Evolutionary conservation across 768 basidiomycete genomes (phyloP).

Genomic region (Cubamyces lactineus): DNA sequence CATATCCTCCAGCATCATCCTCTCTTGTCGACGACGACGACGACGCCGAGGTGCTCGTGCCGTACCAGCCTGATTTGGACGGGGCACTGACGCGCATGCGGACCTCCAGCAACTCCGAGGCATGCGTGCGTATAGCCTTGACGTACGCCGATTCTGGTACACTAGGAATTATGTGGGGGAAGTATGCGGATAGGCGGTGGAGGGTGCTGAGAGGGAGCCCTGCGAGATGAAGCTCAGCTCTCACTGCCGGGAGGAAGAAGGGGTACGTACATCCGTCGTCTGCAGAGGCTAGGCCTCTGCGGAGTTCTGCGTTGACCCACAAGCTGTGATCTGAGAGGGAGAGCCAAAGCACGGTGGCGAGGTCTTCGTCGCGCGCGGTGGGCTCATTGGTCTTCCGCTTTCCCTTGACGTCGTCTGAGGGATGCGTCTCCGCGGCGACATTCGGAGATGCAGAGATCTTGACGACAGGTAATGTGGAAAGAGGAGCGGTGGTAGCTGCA

Average conservation of each 20-base stretch:
- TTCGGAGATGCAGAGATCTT: background rate
- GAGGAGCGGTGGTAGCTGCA: background rate
- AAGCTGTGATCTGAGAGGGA: constrained; percentile 73
- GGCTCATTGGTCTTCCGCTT: constrained; percentile 33
- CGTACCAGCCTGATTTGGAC: constrained; percentile 44
- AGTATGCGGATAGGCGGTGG: constrained; percentile 42
- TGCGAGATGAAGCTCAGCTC: constrained; percentile 33
- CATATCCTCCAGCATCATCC: constrained; percentile 57
- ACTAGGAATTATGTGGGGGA: constrained; percentile 28
- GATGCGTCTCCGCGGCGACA: background rate
- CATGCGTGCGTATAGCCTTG: constrained; percentile 60
- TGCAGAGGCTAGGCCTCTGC: constrained; percentile 47
- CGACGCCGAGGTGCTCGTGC: constrained; percentile 23
- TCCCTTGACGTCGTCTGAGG: constrained; percentile 23
- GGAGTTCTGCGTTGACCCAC: constrained; percentile 61
- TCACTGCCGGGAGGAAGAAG: constrained; percentile 15
- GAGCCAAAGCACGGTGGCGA: constrained; percentile 53
- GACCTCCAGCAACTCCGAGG: constrained; percentile 53
- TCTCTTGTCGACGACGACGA: constrained; percentile 1
- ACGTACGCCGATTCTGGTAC: constrained; percentile 52
- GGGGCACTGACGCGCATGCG: constrained; percentile 59
- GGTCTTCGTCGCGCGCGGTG: constrained; percentile 44
- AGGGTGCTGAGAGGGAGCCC: constrained; percentile 65
- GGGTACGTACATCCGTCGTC: constrained; percentile 54
- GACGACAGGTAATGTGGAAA: constrained; percentile 2